Percentiles rank a stretch among this genome's conserved stretches.
Evolutionary conservation across 305 asterid genomes (phyloP).

Genomic region (Fraxinus baroniana): DNA sequence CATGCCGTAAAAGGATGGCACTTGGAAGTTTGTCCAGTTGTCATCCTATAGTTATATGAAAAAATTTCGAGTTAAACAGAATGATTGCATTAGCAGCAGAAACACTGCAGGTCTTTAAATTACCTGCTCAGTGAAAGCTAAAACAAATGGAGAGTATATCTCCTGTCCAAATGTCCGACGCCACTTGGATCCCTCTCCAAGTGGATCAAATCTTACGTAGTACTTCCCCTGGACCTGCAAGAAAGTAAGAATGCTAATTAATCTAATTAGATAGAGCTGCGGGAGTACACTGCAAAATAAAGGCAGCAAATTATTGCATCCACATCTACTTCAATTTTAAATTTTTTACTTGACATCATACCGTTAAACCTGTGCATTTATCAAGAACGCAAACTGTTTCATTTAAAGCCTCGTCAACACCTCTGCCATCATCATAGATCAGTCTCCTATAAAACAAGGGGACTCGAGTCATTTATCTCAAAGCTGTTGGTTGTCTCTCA

Average conservation of each 20-base stretch:
- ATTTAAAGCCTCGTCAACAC: conserved; percentile 86
- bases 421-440: conserved; percentile 83
- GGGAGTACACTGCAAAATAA: conserved; percentile 5
- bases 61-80: conserved; percentile 15
- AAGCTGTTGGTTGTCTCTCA: not conserved
- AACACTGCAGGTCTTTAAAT: conserved; percentile 5
- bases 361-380: conserved; percentile 73
- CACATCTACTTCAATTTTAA: not conserved
- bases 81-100: not conserved
- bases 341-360: conserved; percentile 17
- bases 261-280: not conserved
- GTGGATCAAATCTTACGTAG: conserved; percentile 71
- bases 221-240: conserved; percentile 82
- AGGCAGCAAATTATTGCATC: not conserved
- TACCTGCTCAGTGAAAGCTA: conserved; percentile 90
- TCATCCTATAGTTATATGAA: conserved; percentile 51
- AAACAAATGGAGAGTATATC: conserved; percentile 85
- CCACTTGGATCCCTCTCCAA: conserved; percentile 97
- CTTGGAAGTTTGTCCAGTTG: conserved; percentile 49
- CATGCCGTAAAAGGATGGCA: conserved; percentile 66
- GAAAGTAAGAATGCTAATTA: conserved; percentile 7
- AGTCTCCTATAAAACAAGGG: conserved; percentile 66
- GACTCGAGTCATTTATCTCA: conserved; percentile 21
- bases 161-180: conserved; percentile 92
- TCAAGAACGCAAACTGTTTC: conserved; percentile 67